A percentile compares a stretch with the other conserved stretches of the same genome.
phyloP scores from a whole-genome alignment of 2,329 filamentous ascomycete species.

The Alternaria rosae region DNA sequence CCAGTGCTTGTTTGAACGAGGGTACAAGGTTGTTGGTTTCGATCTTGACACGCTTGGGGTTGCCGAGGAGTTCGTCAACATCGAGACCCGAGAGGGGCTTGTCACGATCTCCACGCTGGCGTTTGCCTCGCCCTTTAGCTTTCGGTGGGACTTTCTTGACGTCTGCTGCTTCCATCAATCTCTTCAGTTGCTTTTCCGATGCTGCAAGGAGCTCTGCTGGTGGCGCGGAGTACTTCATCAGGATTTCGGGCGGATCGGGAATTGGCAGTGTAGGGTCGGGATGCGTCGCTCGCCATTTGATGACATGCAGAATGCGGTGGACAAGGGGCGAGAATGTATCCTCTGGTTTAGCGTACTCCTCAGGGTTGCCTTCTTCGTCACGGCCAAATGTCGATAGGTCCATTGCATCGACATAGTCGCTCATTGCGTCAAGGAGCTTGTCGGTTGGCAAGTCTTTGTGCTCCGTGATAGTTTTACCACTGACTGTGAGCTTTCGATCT shows the following conservation, averaged over 20 bases:
- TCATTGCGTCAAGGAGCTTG: constrained; percentile 81
- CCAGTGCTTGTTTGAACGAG: constrained; percentile 84
- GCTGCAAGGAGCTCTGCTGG: constrained; percentile 70
- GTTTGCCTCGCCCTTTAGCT: constrained; percentile 71
- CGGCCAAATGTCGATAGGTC: constrained; percentile 75
- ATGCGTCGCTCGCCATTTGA: constrained; percentile 81
- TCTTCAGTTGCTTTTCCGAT: constrained; percentile 65
- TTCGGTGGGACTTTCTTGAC: constrained; percentile 87
- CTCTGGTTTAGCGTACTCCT: constrained; percentile 78
- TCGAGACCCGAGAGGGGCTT: constrained; percentile 92
- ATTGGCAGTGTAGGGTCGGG: constrained; percentile 71
- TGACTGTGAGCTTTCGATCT: constrained; percentile 86
- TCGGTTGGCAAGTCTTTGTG: constrained; percentile 83
- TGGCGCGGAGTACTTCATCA: constrained; percentile 77
- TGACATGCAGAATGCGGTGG: constrained; percentile 87
- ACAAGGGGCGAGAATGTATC: constrained; percentile 84
- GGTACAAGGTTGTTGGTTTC: constrained; percentile 80
- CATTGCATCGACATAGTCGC: constrained; percentile 91
- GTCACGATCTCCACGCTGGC: constrained; percentile 67
- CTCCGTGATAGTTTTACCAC: constrained; percentile 78
- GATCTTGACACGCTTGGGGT: constrained; percentile 63
- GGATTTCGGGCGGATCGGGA: constrained; percentile 49
- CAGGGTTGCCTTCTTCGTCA: constrained; percentile 71
- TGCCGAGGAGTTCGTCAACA: constrained; percentile 78
- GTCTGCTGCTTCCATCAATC: constrained; percentile 72